Percentiles rank a stretch among this genome's conserved stretches.
Conservation (phyloP, 2,329 filamentous ascomycete genomes). For the Aspergillus fumigatiaffinis region DNA sequence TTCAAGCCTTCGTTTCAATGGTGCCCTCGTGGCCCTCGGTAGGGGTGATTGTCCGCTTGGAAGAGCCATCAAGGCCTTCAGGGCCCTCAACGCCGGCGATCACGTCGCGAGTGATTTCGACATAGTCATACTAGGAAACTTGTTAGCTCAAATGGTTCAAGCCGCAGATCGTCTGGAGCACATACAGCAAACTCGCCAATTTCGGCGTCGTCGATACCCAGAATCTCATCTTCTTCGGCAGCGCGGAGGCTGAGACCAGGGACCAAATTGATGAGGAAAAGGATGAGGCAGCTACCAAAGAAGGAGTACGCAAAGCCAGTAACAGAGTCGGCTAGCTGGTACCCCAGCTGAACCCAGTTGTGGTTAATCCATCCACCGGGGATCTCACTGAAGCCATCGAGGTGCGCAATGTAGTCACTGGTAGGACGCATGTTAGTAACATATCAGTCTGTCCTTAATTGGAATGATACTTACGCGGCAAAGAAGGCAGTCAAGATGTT, state of each 20-base stretch:
- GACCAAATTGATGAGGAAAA: constrained; percentile 74
- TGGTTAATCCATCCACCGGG: constrained; percentile 77
- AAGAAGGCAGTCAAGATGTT: constrained; percentile 79
- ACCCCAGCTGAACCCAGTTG: constrained; percentile 77
- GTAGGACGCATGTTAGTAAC: constrained; percentile 9
- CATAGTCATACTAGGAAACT: constrained; percentile 68
- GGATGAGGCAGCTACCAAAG: constrained; percentile 69
- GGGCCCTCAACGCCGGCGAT: constrained; percentile 38
- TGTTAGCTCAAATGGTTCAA: constrained; percentile 2
- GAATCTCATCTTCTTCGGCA: constrained; percentile 71
- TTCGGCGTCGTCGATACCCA: constrained; percentile 84
- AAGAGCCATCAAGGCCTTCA: constrained; percentile 2
- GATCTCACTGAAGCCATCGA: constrained; percentile 68
- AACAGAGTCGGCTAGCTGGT: constrained; percentile 78
- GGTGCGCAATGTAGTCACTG: constrained; percentile 72
- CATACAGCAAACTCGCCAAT: constrained; percentile 83
- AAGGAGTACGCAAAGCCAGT: constrained; percentile 76
- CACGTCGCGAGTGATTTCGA: constrained; percentile 74
- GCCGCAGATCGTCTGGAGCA: constrained; percentile 10
- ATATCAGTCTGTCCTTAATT: not conserved
- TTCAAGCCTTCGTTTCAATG: constrained; percentile 14
- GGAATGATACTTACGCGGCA: constrained; percentile 55
- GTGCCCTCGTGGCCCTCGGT: not conserved
- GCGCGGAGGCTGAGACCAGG: constrained; percentile 72
- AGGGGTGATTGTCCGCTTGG: constrained; percentile 10